Conservation (phyloP, 2,329 filamentous ascomycete species). For the Xenoacremonium recifei region DNA sequence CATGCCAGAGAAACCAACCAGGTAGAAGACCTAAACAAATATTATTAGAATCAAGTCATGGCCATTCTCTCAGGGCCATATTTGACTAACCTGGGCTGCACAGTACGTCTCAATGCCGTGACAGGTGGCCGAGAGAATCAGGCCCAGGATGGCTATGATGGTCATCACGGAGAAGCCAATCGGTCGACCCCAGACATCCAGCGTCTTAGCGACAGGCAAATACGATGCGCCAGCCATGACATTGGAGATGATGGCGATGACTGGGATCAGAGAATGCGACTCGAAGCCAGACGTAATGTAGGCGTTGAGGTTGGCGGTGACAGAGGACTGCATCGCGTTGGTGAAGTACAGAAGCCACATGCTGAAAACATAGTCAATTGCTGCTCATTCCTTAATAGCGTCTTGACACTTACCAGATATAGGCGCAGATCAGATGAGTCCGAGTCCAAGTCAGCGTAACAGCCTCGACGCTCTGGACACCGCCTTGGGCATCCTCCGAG, state of each 20-base stretch:
- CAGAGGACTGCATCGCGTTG: constrained; percentile 38
- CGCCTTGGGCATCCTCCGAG: constrained; percentile 1
- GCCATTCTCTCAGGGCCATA: no score
- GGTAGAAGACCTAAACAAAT: constrained; percentile 51
- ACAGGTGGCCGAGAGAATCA: constrained; percentile 55
- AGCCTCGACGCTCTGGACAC: constrained; percentile 3
- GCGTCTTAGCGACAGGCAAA: constrained; percentile 32
- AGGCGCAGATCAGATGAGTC: constrained; percentile 1
- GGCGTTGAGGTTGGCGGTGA: constrained; percentile 29
- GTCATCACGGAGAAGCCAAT: constrained; percentile 32
- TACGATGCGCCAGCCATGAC: constrained; percentile 26
- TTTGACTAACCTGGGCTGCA: constrained; percentile 22
- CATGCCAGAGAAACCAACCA: constrained; percentile 53
- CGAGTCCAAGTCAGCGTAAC: constrained; percentile 4
- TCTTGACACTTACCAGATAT: not conserved
- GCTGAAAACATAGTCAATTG: constrained; percentile 18
- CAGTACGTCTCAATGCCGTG: constrained; percentile 41
- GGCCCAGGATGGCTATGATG: constrained; percentile 36
- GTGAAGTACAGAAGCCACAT: constrained; percentile 44
- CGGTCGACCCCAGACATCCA: constrained; percentile 35
- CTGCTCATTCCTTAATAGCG: no score
- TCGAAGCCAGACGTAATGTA: constrained; percentile 38
- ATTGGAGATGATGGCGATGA: constrained; percentile 43
- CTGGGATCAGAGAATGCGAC: constrained; percentile 34
- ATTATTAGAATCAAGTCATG: no score